Base-by-base conservation (phyloP, 2,329 filamentous ascomycete species). In the Septoria linicola region DNA sequence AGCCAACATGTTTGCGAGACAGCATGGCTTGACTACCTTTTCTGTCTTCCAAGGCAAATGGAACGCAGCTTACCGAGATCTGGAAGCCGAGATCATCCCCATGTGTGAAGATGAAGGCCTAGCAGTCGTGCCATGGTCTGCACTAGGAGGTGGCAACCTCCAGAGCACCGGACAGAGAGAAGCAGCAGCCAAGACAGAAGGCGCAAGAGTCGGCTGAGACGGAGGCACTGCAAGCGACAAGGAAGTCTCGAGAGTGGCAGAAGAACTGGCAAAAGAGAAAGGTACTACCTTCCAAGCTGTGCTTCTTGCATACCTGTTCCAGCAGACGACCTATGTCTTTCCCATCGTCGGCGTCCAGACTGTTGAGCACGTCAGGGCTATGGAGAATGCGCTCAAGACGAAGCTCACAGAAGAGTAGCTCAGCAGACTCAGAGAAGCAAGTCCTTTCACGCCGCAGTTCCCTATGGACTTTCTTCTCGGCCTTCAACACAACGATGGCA, bases 271-370 rank as follows among this genome's bases (percentile, higher is more conserved):
- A 0, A 72, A 74, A 5, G 71, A 76, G 53, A 79, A 83, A 58
- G 76, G 77, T 1, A 72, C 57, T 16, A 55, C 43, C 19, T 30
- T 47, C 51, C 27, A 51, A 51, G n/a, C 62, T 8, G 56, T 66
- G 1, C 63, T 86, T 4, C 69, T 90, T 19, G 85, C 86, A 2
- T 90, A 89, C 63, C 81, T 89, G 13, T 78, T 87, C 75, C 77
- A 81, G 58, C 88, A 89, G 70, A 51, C 47, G n/a, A 51, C 30
- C 13, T 83, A 86, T 56, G 84, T 89, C 8, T 88, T 88, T 62
- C 87, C 87, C 1, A 82, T 90, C 31, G 74, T 89, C 6, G 85
- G 86, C 8, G 82, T 83, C 0, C 77, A 85, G 8, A 89, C 82
- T 59, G 67, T 87, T 8, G 80, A 84, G 42, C 85, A 89, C 64